Percentiles rank a stretch among this genome's conserved stretches.
These are phyloP conservation scores for Mucor sp. DNA, from an alignment of 371 early-diverging fungal genomes.

Conservation along the genomic window DNA sequence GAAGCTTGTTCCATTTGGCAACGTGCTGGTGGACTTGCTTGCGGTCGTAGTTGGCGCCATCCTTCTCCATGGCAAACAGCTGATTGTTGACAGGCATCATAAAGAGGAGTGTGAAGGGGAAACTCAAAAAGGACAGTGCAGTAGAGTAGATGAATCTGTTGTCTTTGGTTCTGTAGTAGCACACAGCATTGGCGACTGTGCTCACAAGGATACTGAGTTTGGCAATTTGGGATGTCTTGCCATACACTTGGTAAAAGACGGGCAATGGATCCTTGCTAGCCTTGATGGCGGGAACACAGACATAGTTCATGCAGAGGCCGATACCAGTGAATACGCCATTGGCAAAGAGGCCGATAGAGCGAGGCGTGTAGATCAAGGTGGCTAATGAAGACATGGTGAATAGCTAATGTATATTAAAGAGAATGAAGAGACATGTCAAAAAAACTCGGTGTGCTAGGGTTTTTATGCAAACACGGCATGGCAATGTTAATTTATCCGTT, in stretches of 20 bases:
- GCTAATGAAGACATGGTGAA: conserved; percentile 14
- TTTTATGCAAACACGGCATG: neutral
- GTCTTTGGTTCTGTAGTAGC: conserved; percentile 17
- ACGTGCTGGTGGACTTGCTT: conserved; percentile 8
- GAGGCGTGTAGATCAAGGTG: conserved; percentile 16
- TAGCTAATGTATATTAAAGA: neutral
- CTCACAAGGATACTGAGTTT: conserved; percentile 9
- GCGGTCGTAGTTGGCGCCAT: conserved; percentile 7
- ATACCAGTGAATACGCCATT: conserved; percentile 21
- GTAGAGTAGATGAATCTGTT: conserved; percentile 6
- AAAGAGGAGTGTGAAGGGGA: conserved; percentile 14
- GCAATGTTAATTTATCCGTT: neutral
- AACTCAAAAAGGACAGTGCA: conserved; percentile 5
- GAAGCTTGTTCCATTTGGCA: conserved; percentile 14
- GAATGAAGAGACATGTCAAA: neutral
- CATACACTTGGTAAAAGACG: conserved; percentile 14
- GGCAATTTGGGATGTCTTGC: neutral
- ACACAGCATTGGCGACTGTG: conserved; percentile 5
- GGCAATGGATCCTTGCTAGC: conserved; percentile 19
- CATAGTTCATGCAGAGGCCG: conserved; percentile 1
- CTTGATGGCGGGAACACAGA: conserved; percentile 21
- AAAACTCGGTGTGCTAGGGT: neutral
- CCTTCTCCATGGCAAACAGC: conserved; percentile 22
- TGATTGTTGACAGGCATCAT: conserved; percentile 25
- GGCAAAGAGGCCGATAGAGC: conserved; percentile 15